Base-by-base conservation (phyloP, 2,329 filamentous ascomycete genomes). In the Xylariales sp. region DNA sequence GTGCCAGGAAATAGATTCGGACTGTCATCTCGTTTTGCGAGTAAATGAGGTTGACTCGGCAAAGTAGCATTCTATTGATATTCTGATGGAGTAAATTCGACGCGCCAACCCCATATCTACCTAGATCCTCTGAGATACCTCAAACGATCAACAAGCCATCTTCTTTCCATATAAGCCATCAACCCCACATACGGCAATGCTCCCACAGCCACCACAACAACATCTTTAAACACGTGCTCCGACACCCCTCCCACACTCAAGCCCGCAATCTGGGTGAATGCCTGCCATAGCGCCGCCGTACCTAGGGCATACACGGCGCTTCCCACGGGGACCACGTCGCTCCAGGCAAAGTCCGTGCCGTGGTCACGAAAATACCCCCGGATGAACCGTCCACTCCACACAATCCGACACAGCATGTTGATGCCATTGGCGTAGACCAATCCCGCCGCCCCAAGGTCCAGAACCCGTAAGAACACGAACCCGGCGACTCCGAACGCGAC, bases 371-470 rank as follows among this genome's bases (percentile, higher is more conserved):
- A 82, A 59, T 82, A 94, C 0, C 60, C 51, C 24, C 61, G 66
- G 43, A 96, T 86, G 57, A 95, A 98, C 32, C 60, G 56, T 14
- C 68, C 64, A 55, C 89, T 93, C 87, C 89, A 98, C 6, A 78
- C 46, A 43, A 95, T 94, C 46, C 93, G 79, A 53, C 91, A 79
- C 0, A 68, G 65, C 90, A 98, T 95, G 59, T 96, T 97, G 53
- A 95, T 78, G 33, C 78, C 82, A 60, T 97, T 98, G 38, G 90
- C 90, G 50, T 79, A 75, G 0, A 98, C 88, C 31, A 98, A 68
- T 0, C 93, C 93, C 31, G 74, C 70, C 0, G 89, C 90, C 0
- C 89, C 93, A 46, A 86, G 66, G 6, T 73, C 69, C 18, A 86
- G 62, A 8, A 88, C 64, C n/a, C 73, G 69, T 49, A 98, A 71